Conservation (phyloP, 495 filamentous ascomycete species). For the Pyronema domesticum region DNA sequence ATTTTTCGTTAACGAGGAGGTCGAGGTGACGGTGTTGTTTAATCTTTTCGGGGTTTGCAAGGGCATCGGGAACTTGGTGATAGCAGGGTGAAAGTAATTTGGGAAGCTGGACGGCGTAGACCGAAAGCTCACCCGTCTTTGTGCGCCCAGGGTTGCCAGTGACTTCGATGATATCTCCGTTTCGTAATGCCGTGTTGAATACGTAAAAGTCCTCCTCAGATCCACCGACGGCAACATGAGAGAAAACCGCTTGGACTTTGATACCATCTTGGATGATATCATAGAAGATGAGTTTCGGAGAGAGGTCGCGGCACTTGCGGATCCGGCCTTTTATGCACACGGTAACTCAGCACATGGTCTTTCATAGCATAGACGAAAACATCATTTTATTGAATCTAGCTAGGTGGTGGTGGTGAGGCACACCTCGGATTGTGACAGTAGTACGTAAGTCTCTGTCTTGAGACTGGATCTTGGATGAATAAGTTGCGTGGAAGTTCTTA, state of each 20-base stretch:
- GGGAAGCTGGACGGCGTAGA: conserved; percentile 49
- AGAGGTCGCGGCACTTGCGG: conserved; percentile 21
- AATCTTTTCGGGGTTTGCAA: conserved; percentile 42
- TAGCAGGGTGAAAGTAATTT: conserved; percentile 56
- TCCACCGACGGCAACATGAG: conserved; percentile 38
- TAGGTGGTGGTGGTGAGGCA: conserved; percentile 9
- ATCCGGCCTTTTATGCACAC: conserved; percentile 42
- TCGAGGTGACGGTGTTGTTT: conserved; percentile 61
- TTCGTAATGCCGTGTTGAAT: conserved; percentile 39
- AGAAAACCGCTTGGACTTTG: conserved; percentile 55
- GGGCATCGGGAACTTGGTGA: conserved; percentile 48
- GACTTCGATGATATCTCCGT: conserved; percentile 61
- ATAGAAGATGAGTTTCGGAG: conserved; percentile 63
- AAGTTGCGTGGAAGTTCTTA: neutral
- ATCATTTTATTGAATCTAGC: neutral
- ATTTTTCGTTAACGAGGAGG: conserved; percentile 49
- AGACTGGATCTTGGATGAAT: conserved; percentile 3
- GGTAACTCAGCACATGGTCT: neutral
- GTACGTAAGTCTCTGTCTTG: too few relatives aligned
- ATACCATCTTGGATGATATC: conserved; percentile 54
- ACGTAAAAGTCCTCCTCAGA: conserved; percentile 37
- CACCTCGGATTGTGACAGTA: conserved; percentile 21
- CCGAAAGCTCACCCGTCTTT: conserved; percentile 54
- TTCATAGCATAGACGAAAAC: neutral
- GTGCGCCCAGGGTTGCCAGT: conserved; percentile 58